Conservation (phyloP, 208 protist genomes). For the Entamoeba invadens region DNA sequence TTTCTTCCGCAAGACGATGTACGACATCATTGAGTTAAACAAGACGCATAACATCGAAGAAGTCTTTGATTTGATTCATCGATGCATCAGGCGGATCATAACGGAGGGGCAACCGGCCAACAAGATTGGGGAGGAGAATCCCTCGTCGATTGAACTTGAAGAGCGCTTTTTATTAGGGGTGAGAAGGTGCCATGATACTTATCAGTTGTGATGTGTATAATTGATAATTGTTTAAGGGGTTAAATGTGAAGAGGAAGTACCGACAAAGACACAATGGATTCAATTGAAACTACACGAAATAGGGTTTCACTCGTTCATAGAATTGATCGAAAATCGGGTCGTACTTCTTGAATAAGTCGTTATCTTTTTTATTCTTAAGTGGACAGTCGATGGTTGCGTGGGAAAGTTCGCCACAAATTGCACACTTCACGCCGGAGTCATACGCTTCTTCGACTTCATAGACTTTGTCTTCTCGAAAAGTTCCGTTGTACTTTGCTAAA, state of each 20-base stretch:
- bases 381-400: neutral
- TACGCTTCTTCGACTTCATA: neutral
- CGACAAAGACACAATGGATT: no score
- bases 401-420: neutral
- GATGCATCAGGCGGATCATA: neutral
- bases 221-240: no score
- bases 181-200: neutral
- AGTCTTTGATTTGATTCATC: neutral
- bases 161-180: neutral
- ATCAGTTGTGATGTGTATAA: neutral
- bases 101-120: neutral
- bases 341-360: no score
- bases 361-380: neutral
- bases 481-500: constrained; percentile 53
- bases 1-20: neutral
- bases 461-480: constrained; percentile 44
- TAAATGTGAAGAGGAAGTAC: no score
- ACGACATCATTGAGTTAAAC: neutral
- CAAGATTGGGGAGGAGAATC: neutral
- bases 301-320: no score
- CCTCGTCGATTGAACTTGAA: neutral
- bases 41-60: neutral
- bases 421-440: neutral
- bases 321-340: no score
- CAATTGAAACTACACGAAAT: no score